Percentiles rank a stretch among this genome's conserved stretches.
Conservation (phyloP, 2,329 filamentous ascomycete species). For the Teratosphaeriaceae sp. region DNA sequence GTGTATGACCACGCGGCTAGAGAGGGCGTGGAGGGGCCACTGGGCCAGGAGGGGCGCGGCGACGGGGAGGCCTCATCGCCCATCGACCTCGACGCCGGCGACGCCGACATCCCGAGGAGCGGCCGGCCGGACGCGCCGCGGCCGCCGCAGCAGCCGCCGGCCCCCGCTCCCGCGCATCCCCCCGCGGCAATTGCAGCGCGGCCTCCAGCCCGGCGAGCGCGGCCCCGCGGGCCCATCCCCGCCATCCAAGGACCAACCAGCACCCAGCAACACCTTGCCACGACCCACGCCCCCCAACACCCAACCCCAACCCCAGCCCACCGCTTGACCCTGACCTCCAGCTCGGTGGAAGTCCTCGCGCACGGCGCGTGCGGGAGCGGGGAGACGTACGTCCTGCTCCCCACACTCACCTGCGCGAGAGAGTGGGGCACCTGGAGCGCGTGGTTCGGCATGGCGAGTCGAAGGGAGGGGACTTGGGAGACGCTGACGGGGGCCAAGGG, state of each 20-base stretch:
- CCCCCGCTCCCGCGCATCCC: too few relatives aligned
- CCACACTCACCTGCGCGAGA: constrained; percentile 10
- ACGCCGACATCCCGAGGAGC: too few relatives aligned
- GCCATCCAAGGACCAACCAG: too few relatives aligned
- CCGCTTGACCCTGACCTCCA: constrained; percentile 22
- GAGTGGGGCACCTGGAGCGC: constrained; percentile 24
- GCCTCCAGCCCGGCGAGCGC: too few relatives aligned
- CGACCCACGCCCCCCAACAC: too few relatives aligned
- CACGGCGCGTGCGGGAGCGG: constrained; percentile 25
- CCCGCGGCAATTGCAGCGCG: too few relatives aligned
- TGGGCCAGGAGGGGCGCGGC: background rate
- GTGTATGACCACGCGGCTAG: constrained; percentile 19
- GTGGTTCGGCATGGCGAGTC: constrained; percentile 21
- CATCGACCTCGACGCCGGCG: background rate
- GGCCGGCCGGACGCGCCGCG: too few relatives aligned
- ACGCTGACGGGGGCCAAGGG: constrained; percentile 22
- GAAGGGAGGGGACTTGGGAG: constrained; percentile 27
- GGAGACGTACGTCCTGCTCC: constrained; percentile 21
- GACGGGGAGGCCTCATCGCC: constrained; percentile 18
- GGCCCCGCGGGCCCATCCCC: too few relatives aligned
- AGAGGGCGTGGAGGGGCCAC: background rate
- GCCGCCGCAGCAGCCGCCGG: too few relatives aligned
- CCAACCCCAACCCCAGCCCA: too few relatives aligned
- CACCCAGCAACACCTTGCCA: constrained; percentile 17
- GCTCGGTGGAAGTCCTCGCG: constrained; percentile 24